Conservation (phyloP, 2,329 filamentous ascomycete genomes). For the Ampelomyces quisqualis region DNA sequence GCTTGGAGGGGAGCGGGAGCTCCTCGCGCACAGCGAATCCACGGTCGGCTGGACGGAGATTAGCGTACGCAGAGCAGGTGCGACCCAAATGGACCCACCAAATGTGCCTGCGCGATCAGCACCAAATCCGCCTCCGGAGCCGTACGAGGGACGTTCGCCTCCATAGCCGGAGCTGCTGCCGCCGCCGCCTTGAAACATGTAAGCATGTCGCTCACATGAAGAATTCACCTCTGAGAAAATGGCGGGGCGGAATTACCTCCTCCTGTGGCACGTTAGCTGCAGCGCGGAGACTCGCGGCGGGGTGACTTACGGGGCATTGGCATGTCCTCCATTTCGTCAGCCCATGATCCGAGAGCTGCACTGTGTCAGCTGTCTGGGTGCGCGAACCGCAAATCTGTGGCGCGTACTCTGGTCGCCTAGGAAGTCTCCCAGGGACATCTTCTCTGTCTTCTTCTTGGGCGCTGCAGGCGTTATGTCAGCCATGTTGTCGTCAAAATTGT, state of each 20-base stretch:
- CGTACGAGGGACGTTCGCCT: conserved; percentile 52
- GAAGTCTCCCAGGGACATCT: conserved; percentile 97
- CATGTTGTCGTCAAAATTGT: conserved; percentile 14
- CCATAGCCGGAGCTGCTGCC: conserved; percentile 48
- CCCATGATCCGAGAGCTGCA: conserved; percentile 84
- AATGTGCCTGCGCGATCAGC: conserved; percentile 42
- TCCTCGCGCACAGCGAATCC: conserved; percentile 62
- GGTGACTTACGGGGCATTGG: conserved; percentile 66
- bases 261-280: conserved; percentile 30
- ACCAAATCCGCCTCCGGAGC: conserved; percentile 44
- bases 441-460: conserved; percentile 91
- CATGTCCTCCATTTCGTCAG: conserved; percentile 95
- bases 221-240: conserved; percentile 3
- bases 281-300: conserved; percentile 15
- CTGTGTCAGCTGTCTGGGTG: conserved; percentile 29
- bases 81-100: conserved; percentile 30
- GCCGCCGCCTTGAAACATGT: conserved; percentile 38
- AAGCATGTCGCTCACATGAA: conserved; percentile 13
- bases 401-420: conserved; percentile 83
- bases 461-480: conserved; percentile 60
- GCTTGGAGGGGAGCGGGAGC: conserved; percentile 84
- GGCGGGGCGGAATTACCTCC: conserved; percentile 29
- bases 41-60: conserved; percentile 27
- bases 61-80: conserved; percentile 14
- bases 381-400: conserved; percentile 23